These are phyloP conservation scores for Cornus controversa DNA, from an alignment of 148 eudicot species.

Conservation along the genomic window DNA sequence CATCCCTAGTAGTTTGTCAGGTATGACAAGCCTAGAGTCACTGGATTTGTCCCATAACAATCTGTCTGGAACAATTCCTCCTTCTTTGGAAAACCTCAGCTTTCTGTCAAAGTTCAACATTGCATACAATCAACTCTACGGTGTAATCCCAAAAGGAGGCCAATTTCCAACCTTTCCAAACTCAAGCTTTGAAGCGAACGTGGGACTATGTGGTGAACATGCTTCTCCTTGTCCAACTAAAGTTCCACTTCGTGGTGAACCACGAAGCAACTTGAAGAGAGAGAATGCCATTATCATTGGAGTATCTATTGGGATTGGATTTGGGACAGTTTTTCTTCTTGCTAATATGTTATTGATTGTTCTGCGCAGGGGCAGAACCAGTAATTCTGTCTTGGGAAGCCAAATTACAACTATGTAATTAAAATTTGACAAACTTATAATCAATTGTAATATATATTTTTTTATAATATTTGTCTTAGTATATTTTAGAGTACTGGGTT, in stretches of 20 bases:
- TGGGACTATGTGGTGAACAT: constrained; percentile 36
- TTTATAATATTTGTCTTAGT: no score
- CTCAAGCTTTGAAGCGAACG: constrained; percentile 36
- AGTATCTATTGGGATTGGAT: constrained; percentile 38
- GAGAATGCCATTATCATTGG: constrained; percentile 21
- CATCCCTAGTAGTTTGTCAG: constrained; percentile 28
- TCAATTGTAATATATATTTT: no score
- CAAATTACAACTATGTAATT: no score
- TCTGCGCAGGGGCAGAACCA: constrained; percentile 17
- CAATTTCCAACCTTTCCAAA: constrained; percentile 33
- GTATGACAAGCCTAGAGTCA: constrained; percentile 25
- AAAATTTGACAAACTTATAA: no score
- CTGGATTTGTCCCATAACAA: constrained; percentile 34
- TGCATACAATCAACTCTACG: constrained; percentile 27
- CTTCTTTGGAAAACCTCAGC: constrained; percentile 20
- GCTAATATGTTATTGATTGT: constrained; percentile 23
- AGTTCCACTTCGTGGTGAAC: constrained; percentile 1
- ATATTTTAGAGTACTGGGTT: no score
- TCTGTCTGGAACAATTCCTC: constrained; percentile 30
- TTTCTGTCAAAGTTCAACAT: constrained; percentile 30
- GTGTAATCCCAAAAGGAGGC: constrained; percentile 26
- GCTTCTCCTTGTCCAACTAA: constrained; percentile 19
- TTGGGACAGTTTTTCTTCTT: constrained; percentile 36
- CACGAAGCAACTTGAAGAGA: constrained; percentile 13
- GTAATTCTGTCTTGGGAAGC: no score